Evolutionary conservation across 2,329 filamentous ascomycete species (phyloP).

Genomic region (Botrytis hyacinthi): DNA sequence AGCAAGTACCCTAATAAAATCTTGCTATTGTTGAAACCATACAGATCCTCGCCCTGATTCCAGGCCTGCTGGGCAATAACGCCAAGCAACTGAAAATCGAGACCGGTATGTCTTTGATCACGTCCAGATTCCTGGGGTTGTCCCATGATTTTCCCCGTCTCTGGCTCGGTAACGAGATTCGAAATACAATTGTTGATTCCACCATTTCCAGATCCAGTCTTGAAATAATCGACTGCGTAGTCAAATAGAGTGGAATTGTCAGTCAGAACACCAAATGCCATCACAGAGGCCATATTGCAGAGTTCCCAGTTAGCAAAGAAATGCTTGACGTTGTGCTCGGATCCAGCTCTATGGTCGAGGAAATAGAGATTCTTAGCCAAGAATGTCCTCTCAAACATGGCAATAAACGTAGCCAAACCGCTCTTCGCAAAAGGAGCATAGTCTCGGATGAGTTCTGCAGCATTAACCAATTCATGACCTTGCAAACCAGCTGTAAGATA

Average conservation of each 20-base stretch:
- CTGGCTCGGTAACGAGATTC: neutral
- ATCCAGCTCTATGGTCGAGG: neutral
- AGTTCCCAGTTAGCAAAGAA: neutral
- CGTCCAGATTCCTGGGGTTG: neutral
- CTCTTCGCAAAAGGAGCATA: neutral
- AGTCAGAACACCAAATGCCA: neutral
- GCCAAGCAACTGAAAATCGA: neutral
- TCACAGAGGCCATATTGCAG: neutral
- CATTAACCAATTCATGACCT: neutral
- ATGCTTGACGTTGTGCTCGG: neutral
- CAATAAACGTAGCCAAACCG: neutral
- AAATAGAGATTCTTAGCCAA: neutral
- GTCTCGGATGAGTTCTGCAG: neutral
- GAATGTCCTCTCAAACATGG: neutral
- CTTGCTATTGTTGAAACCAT: neutral
- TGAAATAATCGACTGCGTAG: neutral
- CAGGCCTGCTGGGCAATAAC: neutral
- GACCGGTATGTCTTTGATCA: neutral
- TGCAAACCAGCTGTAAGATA: neutral
- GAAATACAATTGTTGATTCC: conserved; percentile 1
- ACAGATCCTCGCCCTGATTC: neutral
- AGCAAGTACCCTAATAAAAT: neutral
- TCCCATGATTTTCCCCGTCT: neutral
- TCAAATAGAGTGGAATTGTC: neutral
- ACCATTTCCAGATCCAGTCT: conserved; percentile 3